Evolutionary conservation across 106 monocot genomes (phyloP).

Genomic region (Allium sativum): DNA sequence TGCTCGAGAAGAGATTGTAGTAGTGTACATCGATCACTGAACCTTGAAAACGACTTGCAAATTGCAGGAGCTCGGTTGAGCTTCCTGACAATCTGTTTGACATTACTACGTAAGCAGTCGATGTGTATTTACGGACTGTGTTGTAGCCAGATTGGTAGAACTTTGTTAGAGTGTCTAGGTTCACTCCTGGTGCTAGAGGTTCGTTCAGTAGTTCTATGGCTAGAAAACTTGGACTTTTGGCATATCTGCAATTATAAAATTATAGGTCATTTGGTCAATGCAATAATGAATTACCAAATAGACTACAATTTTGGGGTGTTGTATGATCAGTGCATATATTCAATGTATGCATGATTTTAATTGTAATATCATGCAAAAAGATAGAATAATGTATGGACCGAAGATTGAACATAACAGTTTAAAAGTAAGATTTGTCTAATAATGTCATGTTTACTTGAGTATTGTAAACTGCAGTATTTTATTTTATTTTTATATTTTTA

Average conservation of each 20-base stretch:
- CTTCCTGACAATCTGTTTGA: conserved; percentile 32
- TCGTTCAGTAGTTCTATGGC: conserved; percentile 78
- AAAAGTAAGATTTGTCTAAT: no score
- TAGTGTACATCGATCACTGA: conserved; percentile 75
- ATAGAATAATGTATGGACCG: no score
- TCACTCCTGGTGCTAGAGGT: conserved; percentile 42
- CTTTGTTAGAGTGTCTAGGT: conserved; percentile 28
- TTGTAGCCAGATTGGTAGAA: conserved; percentile 63
- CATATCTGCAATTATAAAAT: conserved; percentile 28
- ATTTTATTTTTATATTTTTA: no score
- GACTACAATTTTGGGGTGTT: no score
- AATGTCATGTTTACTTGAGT: no score
- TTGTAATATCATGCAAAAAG: no score
- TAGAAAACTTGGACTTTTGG: conserved; percentile 18
- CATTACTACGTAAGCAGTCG: conserved; percentile 64
- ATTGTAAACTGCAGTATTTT: no score
- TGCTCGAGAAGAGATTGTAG: conserved; percentile 47
- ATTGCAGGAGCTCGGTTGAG: conserved; percentile 39
- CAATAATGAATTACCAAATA: not conserved
- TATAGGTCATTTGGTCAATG: not conserved
- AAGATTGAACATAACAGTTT: no score
- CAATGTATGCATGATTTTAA: no score
- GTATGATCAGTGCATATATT: no score
- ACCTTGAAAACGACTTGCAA: conserved; percentile 38
- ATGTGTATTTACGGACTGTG: conserved; percentile 40